These are phyloP conservation scores for Passiflora organensis DNA, from an alignment of 345 rosid genomes.

Conservation along the genomic window DNA sequence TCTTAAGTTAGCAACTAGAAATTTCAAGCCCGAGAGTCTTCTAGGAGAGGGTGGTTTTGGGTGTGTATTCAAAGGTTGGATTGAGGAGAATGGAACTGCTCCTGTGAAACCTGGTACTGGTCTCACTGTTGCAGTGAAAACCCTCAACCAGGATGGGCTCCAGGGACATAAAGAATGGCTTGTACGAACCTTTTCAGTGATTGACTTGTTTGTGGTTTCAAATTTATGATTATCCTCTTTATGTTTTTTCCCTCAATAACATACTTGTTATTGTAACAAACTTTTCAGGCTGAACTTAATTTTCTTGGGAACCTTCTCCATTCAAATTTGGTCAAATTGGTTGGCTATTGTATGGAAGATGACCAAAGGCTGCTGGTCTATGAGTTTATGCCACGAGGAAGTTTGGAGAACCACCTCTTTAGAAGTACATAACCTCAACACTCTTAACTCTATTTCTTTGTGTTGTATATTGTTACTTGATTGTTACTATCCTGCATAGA, in stretches of 20 bases:
- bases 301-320: constrained; percentile 31
- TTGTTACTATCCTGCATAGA: no score
- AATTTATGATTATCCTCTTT: background rate
- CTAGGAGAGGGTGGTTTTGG: constrained; percentile 35
- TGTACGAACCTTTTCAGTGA: constrained; percentile 6
- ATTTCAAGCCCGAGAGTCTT: constrained; percentile 29
- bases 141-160: constrained; percentile 28
- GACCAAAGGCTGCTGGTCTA: constrained; percentile 27
- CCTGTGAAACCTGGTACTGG: constrained; percentile 31
- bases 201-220: background rate
- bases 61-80: constrained; percentile 29
- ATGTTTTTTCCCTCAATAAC: background rate
- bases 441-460: background rate
- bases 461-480: background rate
- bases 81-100: constrained; percentile 27
- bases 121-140: constrained; percentile 27
- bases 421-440: constrained; percentile 20
- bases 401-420: constrained; percentile 32
- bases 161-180: constrained; percentile 33
- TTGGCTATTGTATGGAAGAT: constrained; percentile 31
- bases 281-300: constrained; percentile 26
- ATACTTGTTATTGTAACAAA: background rate
- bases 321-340: constrained; percentile 26
- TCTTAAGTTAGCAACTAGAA: constrained; percentile 24
- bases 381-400: constrained; percentile 30